Base-by-base conservation (phyloP, 169 alveolate genomes). In the Hepatocystis sp. region DNA sequence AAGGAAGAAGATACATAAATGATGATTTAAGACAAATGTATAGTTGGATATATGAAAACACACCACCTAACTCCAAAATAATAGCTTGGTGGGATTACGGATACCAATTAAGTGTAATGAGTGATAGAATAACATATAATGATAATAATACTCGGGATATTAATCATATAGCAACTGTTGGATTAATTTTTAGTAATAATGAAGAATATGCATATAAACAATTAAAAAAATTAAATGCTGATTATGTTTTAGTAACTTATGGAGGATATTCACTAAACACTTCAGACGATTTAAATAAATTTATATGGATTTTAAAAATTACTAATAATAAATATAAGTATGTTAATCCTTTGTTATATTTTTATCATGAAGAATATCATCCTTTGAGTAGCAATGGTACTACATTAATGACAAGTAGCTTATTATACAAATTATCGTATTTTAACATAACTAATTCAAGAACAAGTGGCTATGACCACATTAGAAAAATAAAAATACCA, bases 81-180 rank as follows among this genome's bases (percentile, higher is more conserved):
- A 93, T 97, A 92, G 92, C 98, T 4, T 98, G 99, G 99, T 98
- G 99, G 99, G 99, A 98, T 90, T 98, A 98, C 84, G 99, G 99
- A 7, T 98, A 98, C 71, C 98, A 98, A 90, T 95, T 97, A 32
- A 96, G 98, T 44, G 99, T 98, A 64, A 95, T 98, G 97, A 97
- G 97, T 25, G 96, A 97, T 85, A 93, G 99, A 60, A 97, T 99
- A 11, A 99, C 98, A 13, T 64, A 98, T 39, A 99, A 97, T 27
- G 99, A 98, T 93, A 98, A 98, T 90, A 98, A 98, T 91, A 98
- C 99, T 2, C 98, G 99, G 99, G 97, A 98, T 91, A 95, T 96
- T 84, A 93, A 98, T 19, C 99, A 98, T 85, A 98, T 98, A 47
- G 99, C 99, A 4, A 97, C 99, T 2, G 98, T 98, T 30, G 99